Conservation (phyloP, 1,284 basidiomycete species). For the Apiotrichum akiyoshidainum region DNA sequence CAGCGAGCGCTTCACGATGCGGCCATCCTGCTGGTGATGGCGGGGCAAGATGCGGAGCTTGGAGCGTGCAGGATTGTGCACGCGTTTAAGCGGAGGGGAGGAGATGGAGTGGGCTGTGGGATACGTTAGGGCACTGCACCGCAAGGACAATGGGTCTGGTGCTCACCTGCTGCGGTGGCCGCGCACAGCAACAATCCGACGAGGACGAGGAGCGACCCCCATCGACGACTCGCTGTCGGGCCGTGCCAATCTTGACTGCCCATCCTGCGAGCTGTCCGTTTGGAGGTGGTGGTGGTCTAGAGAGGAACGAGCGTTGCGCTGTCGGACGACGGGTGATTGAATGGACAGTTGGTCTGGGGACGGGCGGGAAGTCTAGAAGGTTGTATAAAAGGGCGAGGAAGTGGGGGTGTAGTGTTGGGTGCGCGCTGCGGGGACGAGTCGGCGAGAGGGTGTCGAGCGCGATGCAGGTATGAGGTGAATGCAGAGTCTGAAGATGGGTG, state of each 20-base stretch:
- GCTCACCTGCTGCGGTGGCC: not conserved
- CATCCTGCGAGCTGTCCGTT: not conserved
- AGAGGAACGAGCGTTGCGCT: too few species aligned
- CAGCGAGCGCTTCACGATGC: constrained; percentile 11
- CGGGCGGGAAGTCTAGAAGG: too few species aligned
- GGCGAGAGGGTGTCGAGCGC: too few species aligned
- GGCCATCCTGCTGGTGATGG: constrained; percentile 18
- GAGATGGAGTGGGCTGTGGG: constrained; percentile 37
- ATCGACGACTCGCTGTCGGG: not conserved
- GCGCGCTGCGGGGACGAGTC: too few species aligned
- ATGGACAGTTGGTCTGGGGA: too few species aligned
- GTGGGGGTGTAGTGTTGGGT: too few species aligned
- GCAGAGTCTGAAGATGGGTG: too few species aligned
- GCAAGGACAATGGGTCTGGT: not conserved
- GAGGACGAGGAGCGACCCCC: not conserved
- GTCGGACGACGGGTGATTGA: too few species aligned
- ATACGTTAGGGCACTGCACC: not conserved
- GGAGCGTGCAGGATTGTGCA: constrained; percentile 33
- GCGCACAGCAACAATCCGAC: not conserved
- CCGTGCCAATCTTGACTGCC: not conserved
- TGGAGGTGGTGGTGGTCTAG: too few species aligned
- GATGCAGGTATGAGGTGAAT: too few species aligned
- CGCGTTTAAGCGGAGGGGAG: constrained; percentile 38
- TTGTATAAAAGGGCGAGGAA: too few species aligned
- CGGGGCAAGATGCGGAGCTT: constrained; percentile 60